Evolutionary conservation across 83 land plant species (phyloP).

Genomic region (Diphasiastrum complanatum): DNA sequence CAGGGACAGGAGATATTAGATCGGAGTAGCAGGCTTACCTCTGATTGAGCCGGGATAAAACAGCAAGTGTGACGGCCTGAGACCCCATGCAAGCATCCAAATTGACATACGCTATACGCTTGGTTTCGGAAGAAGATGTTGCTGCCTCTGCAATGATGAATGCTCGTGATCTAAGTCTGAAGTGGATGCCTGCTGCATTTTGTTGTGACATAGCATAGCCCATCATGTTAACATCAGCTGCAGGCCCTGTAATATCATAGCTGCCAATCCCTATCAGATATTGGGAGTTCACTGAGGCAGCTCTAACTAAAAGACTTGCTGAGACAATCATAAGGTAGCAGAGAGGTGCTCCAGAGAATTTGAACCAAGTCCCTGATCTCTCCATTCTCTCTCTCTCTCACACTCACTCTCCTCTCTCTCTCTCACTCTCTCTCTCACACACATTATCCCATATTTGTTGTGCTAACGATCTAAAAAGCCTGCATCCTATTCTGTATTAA

Average conservation of each 20-base stretch:
- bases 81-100: conserved; percentile 73
- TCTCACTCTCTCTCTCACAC: too few species aligned
- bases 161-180: conserved; percentile 49
- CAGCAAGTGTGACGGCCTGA: conserved; percentile 48
- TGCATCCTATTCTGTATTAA: too few species aligned
- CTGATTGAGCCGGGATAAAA: conserved; percentile 42
- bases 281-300: conserved; percentile 24
- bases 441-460: too few species aligned
- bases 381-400: too few species aligned
- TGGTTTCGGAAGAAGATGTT: conserved; percentile 7
- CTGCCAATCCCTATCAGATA: conserved; percentile 57
- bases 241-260: conserved; percentile 69
- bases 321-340: too few species aligned
- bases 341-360: too few species aligned
- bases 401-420: too few species aligned
- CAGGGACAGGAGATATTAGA: too few species aligned
- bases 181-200: conserved; percentile 48
- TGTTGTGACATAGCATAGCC: conserved; percentile 57
- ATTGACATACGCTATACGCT: conserved; percentile 52
- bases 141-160: conserved; percentile 64
- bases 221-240: conserved; percentile 67
- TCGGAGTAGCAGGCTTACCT: too few species aligned
- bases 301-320: too few species aligned
- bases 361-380: too few species aligned
- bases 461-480: too few species aligned